Evolutionary conservation across 305 asterid genomes (phyloP), one percentile per base, ranked within the genome.

Genomic region (Solanum hybrid): DNA sequence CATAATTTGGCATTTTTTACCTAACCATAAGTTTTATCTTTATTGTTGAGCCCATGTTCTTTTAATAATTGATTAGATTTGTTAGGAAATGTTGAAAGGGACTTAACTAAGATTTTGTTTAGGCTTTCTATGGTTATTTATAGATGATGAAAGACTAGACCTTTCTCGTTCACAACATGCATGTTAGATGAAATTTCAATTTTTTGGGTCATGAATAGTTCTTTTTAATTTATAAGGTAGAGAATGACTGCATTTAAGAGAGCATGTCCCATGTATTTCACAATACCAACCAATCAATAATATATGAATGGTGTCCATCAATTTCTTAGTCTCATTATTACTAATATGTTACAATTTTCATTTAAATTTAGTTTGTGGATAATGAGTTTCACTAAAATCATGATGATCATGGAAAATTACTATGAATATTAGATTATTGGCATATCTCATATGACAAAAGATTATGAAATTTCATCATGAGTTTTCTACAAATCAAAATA

Each of bases 1-100:
- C 89, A n/a, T 76, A 76, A 85, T n/a, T 91, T 89, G 88, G 88
- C 85, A 3, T 80, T 86, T 33, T 42, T 79, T 37, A 89, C 88
- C 92, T 85, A 67, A 86, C 90, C 24, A n/a, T 83, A 46, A 6
- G 76, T 42, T 20, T 69, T 79, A 78, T 79, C 61, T 37, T 39
- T 14, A 13, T 46, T 71, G n/a, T 34, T 34, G 78, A 36, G 77
- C 79, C 90, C 71, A 22, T 34, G 28, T 61, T 64, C 9, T 67
- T 75, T 3, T 39, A 80, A 83, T 69, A 71, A 33, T 40, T 87
- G 69, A 57, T 36, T 74, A 29, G 22, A 79, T 46, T 34, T n/a
- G 28, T 31, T 4, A 36, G 28, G 22, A 79, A 61, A 24, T 35
- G 8, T 69, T 33, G 88, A 39, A 14, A 37, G 61, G 61, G 69